These are phyloP conservation scores for Willaertia magna DNA, from an alignment of 208 protist genomes.

Conservation along the genomic window DNA sequence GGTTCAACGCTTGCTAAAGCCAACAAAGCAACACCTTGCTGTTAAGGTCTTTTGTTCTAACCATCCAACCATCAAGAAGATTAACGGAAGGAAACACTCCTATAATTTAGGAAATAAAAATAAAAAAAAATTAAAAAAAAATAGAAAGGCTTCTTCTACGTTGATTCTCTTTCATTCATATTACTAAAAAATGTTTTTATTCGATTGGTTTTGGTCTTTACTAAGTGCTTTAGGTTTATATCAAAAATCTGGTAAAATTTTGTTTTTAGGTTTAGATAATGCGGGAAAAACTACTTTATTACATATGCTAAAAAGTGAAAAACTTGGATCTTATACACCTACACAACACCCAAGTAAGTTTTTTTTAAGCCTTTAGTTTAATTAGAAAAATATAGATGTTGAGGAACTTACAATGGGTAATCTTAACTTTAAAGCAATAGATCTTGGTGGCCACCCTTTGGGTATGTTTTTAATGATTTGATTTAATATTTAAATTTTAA, in stretches of 20 bases:
- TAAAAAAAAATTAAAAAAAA: too few species aligned
- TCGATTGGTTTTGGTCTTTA: neutral
- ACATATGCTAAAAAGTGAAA: constrained; percentile 73
- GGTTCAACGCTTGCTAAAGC: too few species aligned
- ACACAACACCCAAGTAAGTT: constrained; percentile 66
- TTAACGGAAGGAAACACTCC: too few species aligned
- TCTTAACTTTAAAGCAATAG: constrained; percentile 96
- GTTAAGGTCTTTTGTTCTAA: too few species aligned
- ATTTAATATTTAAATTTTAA: neutral
- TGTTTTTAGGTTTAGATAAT: constrained; percentile 99
- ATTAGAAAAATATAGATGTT: constrained; percentile 31
- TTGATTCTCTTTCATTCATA: too few species aligned
- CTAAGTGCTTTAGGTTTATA: neutral
- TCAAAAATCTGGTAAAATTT: constrained; percentile 44
- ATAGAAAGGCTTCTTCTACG: too few species aligned
- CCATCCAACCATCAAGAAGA: too few species aligned
- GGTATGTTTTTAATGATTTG: constrained; percentile 14
- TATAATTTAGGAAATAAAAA: too few species aligned
- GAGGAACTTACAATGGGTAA: constrained; percentile 94
- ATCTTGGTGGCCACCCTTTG: constrained; percentile 94
- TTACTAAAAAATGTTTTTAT: constrained; percentile 2
- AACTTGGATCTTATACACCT: constrained; percentile 47
- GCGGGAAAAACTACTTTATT: constrained; percentile 99
- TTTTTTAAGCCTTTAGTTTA: neutral
- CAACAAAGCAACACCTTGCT: too few species aligned